phyloP scores from a whole-genome alignment of 352 stramenopile species.

The Globisporangium takayamanum region DNA sequence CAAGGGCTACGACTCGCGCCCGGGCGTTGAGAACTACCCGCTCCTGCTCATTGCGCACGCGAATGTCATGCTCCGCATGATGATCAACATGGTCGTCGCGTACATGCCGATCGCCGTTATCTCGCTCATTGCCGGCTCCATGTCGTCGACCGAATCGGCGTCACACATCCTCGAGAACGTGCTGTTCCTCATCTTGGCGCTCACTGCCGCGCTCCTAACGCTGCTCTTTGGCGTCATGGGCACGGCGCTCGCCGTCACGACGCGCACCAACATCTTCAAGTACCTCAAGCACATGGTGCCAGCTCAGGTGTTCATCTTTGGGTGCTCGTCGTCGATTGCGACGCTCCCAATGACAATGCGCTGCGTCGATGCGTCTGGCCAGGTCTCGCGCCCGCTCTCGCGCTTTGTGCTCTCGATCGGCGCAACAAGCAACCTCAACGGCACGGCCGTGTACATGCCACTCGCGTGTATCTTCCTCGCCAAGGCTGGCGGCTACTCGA shows the following conservation, averaged over 20 bases:
- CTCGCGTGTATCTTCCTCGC: slow-evolving; percentile 71
- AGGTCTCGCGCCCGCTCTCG: slow-evolving; percentile 52
- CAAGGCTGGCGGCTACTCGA: slow-evolving; percentile 45
- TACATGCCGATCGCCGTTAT: slow-evolving; percentile 68
- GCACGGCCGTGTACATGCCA: slow-evolving; percentile 68
- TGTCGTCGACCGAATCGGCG: slow-evolving; percentile 47
- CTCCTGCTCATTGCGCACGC: slow-evolving; percentile 59
- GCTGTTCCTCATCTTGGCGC: slow-evolving; percentile 37
- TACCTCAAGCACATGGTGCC: slow-evolving; percentile 65
- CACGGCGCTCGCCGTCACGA: slow-evolving; percentile 44
- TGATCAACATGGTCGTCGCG: slow-evolving; percentile 63
- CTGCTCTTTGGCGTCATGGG: slow-evolving; percentile 52
- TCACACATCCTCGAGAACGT: slow-evolving; percentile 39
- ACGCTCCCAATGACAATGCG: slow-evolving; percentile 75
- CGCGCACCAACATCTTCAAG: slow-evolving; percentile 53
- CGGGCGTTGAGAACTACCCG: slow-evolving; percentile 52
- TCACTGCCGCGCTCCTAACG: slow-evolving; percentile 37
- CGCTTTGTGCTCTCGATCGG: slow-evolving; percentile 64
- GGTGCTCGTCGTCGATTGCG: slow-evolving; percentile 73
- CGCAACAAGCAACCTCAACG: slow-evolving; percentile 69
- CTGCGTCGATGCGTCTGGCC: slow-evolving; percentile 56
- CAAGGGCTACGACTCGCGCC: slow-evolving; percentile 46
- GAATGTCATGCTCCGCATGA: slow-evolving; percentile 60
- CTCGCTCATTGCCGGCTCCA: slow-evolving; percentile 64
- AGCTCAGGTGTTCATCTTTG: slow-evolving; percentile 71